Conservation (phyloP, 106 monocot genomes). For the Xerophyta viscosa region DNA sequence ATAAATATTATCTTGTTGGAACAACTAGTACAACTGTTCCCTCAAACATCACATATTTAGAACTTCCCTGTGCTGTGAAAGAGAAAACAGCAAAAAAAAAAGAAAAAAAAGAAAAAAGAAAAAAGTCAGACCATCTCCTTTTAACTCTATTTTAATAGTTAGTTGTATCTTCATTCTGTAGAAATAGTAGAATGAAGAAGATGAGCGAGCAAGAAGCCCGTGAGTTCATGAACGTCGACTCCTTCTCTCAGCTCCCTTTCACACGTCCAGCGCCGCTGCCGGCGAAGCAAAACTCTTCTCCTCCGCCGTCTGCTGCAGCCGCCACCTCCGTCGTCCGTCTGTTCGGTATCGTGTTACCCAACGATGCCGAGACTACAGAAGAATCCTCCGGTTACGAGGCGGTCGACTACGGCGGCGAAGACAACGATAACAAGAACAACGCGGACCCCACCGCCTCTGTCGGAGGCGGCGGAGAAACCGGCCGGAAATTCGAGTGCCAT, state of each 20-base stretch:
- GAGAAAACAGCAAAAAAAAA: too few relatives aligned
- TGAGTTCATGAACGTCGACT: constrained; percentile 41
- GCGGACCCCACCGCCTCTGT: not conserved
- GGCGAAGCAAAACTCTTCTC: not conserved
- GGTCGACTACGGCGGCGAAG: not conserved
- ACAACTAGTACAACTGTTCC: too few relatives aligned
- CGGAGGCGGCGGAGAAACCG: not conserved
- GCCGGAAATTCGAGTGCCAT: constrained; percentile 90
- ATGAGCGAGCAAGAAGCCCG: constrained; percentile 36
- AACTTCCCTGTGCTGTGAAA: too few relatives aligned
- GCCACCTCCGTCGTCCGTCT: constrained; percentile 20
- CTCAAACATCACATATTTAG: too few relatives aligned
- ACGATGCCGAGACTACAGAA: constrained; percentile 6
- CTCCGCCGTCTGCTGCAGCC: not conserved
- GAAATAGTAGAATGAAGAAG: too few relatives aligned
- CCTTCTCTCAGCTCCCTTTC: constrained; percentile 56
- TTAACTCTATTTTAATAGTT: too few relatives aligned
- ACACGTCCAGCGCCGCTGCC: constrained; percentile 14
- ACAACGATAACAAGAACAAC: not conserved
- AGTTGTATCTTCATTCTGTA: too few relatives aligned
- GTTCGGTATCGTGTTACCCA: constrained; percentile 35
- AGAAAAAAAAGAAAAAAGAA: too few relatives aligned
- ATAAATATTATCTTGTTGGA: too few relatives aligned
- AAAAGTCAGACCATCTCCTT: too few relatives aligned
- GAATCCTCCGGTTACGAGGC: too few relatives aligned